Base-by-base conservation (phyloP, 306 rosid genomes). In the Citrullus amarus region DNA sequence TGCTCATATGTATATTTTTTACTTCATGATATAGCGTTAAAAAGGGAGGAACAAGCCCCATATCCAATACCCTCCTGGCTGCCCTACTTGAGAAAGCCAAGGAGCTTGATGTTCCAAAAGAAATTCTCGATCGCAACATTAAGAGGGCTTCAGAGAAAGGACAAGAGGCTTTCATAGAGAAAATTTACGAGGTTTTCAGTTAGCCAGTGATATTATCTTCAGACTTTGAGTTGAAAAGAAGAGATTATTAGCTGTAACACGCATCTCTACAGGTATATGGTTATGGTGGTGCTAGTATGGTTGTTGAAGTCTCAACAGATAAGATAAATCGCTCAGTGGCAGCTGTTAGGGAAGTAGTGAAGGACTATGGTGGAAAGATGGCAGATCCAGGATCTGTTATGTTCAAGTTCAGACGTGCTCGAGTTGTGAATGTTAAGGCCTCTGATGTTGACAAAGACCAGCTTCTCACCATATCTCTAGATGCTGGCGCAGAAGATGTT, bases 61-160 rank as follows among this genome's bases (percentile, higher is more conserved):
- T 82, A 44, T 85, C 96, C 18, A 95, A 92, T 86, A 75, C 90
- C 53, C 83, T 85, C 61, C 79, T 92, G 85, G 97, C 89, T 80
- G 88, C 93, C 82, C 80, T 95, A 77, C 86, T 92, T 57, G 96
- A 89, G 83, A 90, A 92, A 82, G 91, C 90, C 88, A 95, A 95
- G 90, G 97, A 92, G 86, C 96, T 95, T 63, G 98, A 95, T 80
- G 93, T 92, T 70, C 98, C 98, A 13, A 91, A 87, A 81, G 98
- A 91, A 70, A 89, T 95, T 77, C 65, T 95, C 59, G 98, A 92
- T 50, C 94, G 97, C 79, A 90, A 95, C 84, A 92, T 91, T 75
- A 92, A 95, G 88, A 89, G 32, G 82, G 98, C 97, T 58, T 83
- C 96, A 17, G 98, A 95, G 84, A 95, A 95, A 81, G 97, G 95